Base-by-base conservation (phyloP, 2,329 filamentous ascomycete genomes). In the Monilinia fructicola region DNA sequence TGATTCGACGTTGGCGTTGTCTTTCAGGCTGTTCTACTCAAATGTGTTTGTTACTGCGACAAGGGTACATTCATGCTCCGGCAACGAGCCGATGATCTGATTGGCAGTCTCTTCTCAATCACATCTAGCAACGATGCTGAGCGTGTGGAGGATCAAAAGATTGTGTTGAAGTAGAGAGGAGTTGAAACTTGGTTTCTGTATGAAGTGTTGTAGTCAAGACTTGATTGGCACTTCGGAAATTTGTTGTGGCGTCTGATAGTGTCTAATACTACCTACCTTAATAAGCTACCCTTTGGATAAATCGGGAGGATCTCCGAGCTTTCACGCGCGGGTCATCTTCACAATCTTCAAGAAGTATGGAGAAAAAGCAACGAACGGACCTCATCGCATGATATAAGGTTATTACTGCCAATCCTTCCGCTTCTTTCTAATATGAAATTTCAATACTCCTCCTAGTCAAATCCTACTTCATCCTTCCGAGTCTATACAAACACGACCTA, bases 221-320 rank as follows among this genome's bases (percentile, higher is more conserved):
- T 42, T 65, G 23, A 59, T 48, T 23, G 63, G 63, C 23, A 11
- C 31, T n/a, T 40, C 54, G 54, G 63, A 59, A 10, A 65, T 50
- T 59, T 52, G 40, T 59, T 58, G 54, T 59, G 63, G 58, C 58
- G 58, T 44, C 28, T 61, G n/a, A 50, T 46, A 40, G 54, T 46
- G 23, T 31, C n/a, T 48, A 48, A 40, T 11, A 14, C n/a, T n/a
- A n/a, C n/a, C n/a, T n/a, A n/a, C 38, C 12, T 40, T 40, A 40
- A 40, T 14, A 12, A 65, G 62, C 42, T 56, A 42, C 21, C 23
- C 50, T 31, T 44, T 31, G 21, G 38, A 40, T 60, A n/a, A 48
- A 48, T 60, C 56, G 35, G 55, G 23, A 64, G 7, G 44, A 59
- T 58, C 53, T 50, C n/a, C 53, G 52, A 56, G 26, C 40, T 46